Evolutionary conservation across 768 basidiomycete genomes (phyloP).

Genomic region (Coprinopsis cinerea): DNA sequence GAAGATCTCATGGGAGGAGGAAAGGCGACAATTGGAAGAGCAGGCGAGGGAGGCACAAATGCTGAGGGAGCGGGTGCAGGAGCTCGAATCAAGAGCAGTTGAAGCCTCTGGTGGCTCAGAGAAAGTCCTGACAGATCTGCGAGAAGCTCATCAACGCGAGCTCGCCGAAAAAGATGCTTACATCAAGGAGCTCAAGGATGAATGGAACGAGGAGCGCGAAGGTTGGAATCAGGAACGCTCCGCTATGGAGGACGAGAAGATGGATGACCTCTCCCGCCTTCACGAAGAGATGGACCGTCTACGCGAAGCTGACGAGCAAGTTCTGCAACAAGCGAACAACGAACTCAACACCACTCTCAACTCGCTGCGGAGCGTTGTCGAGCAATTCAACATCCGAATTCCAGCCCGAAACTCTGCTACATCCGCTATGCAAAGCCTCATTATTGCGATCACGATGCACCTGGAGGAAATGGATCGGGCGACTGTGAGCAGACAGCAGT

Average conservation of each 20-base stretch:
- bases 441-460: conserved; percentile 46
- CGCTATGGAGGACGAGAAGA: conserved; percentile 41
- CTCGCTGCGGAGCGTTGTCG: background rate
- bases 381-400: conserved; percentile 7
- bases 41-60: conserved; percentile 29
- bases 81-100: conserved; percentile 27
- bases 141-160: conserved; percentile 26
- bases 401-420: conserved; percentile 2
- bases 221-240: conserved; percentile 47
- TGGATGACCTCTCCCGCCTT: conserved; percentile 37
- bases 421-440: conserved; percentile 18
- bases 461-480: conserved; percentile 36
- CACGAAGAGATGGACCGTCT: conserved; percentile 43
- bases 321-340: conserved; percentile 30
- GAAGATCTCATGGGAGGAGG: conserved; percentile 44
- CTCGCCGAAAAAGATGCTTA: conserved; percentile 37
- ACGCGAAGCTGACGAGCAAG: conserved; percentile 33
- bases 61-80: conserved; percentile 37
- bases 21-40: conserved; percentile 37
- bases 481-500: background rate
- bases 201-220: conserved; percentile 39
- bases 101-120: conserved; percentile 36
- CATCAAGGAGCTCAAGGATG: conserved; percentile 28
- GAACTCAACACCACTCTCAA: conserved; percentile 38
- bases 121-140: conserved; percentile 29